Percentiles rank a stretch among this genome's conserved stretches.
phyloP scores from a whole-genome alignment of 345 rosid species.

The Hibiscus trionum region DNA sequence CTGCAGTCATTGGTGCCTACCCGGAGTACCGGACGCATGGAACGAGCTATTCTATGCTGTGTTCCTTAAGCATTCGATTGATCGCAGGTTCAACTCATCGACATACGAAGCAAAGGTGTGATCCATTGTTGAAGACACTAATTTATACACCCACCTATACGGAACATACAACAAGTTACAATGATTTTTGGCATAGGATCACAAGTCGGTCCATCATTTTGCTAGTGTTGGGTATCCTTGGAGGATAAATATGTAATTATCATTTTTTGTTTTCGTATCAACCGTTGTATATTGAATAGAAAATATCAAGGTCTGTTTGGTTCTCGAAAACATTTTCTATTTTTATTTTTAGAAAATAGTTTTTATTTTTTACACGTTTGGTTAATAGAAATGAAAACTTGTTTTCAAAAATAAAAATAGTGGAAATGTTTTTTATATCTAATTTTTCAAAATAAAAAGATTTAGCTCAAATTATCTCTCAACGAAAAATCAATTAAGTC shows the following conservation, averaged over 20 bases:
- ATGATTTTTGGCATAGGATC: neutral
- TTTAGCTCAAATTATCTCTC: too few species aligned
- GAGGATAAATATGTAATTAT: constrained; percentile 7
- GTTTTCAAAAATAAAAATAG: too few species aligned
- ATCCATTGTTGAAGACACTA: neutral
- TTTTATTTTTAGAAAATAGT: too few species aligned
- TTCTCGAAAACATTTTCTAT: too few species aligned
- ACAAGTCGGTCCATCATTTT: neutral
- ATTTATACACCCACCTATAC: constrained; percentile 8
- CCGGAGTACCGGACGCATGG: constrained; percentile 93
- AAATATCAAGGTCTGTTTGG: too few species aligned
- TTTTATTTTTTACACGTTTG: too few species aligned
- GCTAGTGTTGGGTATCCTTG: constrained; percentile 1
- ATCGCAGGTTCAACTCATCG: constrained; percentile 14
- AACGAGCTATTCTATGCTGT: constrained; percentile 69
- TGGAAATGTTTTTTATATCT: too few species aligned
- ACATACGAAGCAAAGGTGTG: constrained; percentile 13
- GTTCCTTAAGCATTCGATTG: constrained; percentile 37
- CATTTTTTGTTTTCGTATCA: neutral
- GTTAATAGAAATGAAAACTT: too few species aligned
- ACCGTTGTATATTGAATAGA: too few species aligned
- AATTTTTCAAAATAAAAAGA: too few species aligned
- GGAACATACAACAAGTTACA: neutral
- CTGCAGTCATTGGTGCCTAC: constrained; percentile 97
- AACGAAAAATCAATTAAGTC: too few species aligned